Evolutionary conservation across 2,329 filamentous ascomycete species (phyloP).

Genomic region (Cytospora piceicola): DNA sequence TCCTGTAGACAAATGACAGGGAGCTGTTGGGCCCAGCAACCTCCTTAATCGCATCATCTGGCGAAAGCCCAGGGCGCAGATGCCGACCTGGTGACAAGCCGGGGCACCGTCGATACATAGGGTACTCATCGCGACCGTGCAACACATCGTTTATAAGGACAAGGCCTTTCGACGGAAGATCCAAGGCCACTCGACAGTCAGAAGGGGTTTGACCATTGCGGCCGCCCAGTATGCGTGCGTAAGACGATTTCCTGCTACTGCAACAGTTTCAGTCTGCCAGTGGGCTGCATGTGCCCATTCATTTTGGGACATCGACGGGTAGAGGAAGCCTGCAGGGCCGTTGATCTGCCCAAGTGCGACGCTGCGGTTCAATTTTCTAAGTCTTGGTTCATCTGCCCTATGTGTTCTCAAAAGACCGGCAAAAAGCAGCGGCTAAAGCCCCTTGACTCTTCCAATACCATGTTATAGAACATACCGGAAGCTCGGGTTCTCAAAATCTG

Average conservation of each 20-base stretch:
- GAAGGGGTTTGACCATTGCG: conserved; percentile 31
- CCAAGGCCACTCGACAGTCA: conserved; percentile 38
- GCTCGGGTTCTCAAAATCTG: conserved; percentile 44
- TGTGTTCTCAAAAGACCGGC: neutral
- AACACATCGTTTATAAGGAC: conserved; percentile 52
- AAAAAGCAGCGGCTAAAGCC: too few species aligned
- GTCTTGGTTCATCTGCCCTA: conserved; percentile 25
- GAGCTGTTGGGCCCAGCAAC: conserved; percentile 58
- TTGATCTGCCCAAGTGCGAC: too few species aligned
- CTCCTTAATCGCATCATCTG: conserved; percentile 63
- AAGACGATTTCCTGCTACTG: conserved; percentile 75
- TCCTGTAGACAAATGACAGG: conserved; percentile 45
- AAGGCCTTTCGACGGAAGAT: conserved; percentile 44
- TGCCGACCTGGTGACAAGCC: conserved; percentile 42
- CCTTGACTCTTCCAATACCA: neutral
- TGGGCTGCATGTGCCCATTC: too few species aligned
- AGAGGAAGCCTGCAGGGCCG: too few species aligned
- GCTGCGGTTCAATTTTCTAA: too few species aligned
- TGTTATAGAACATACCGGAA: conserved; percentile 38
- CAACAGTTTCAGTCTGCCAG: conserved; percentile 59
- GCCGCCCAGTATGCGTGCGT: conserved; percentile 53
- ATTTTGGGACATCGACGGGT: too few species aligned
- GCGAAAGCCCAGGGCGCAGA: conserved; percentile 46
- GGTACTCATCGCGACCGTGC: conserved; percentile 56
- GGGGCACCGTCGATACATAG: conserved; percentile 37